Conservation (phyloP, 768 basidiomycete species). For the Hemileccinum impolitum region DNA sequence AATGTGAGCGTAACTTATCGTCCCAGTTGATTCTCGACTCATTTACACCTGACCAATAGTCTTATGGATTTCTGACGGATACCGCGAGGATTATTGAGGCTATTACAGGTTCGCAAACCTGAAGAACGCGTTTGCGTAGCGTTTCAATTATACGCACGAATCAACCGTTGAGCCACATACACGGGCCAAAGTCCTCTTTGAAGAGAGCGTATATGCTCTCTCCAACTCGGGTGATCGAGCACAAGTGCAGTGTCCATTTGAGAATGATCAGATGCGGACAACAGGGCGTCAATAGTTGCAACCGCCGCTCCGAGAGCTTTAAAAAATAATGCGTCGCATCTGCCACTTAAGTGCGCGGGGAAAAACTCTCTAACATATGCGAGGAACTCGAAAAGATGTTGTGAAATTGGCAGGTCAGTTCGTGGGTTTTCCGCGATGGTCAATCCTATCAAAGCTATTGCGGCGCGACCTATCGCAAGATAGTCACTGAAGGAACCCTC, state of each 20-base stretch:
- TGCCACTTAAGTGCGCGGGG: slow-evolving; percentile 4
- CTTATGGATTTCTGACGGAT: slow-evolving; percentile 51
- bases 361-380: slow-evolving; percentile 26
- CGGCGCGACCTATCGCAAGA: slow-evolving; percentile 10
- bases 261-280: not conserved
- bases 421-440: slow-evolving; percentile 14
- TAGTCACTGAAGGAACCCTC: slow-evolving; percentile 1
- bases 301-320: not conserved
- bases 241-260: not conserved
- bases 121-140: not conserved
- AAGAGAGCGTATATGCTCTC: not conserved
- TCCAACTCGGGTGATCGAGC: not conserved
- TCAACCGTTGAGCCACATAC: slow-evolving; percentile 3
- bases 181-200: not conserved
- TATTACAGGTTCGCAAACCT: not conserved
- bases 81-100: slow-evolving; percentile 28
- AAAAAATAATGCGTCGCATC: not conserved
- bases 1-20: slow-evolving; percentile 39
- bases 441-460: slow-evolving; percentile 12
- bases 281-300: not conserved
- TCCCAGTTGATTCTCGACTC: not conserved
- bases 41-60: slow-evolving; percentile 27
- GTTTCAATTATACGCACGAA: slow-evolving; percentile 4
- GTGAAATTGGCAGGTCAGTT: slow-evolving; percentile 1
- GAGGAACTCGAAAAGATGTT: slow-evolving; percentile 12